Conservation (phyloP, 257 asterid species). For the Capsicum pubescens region DNA sequence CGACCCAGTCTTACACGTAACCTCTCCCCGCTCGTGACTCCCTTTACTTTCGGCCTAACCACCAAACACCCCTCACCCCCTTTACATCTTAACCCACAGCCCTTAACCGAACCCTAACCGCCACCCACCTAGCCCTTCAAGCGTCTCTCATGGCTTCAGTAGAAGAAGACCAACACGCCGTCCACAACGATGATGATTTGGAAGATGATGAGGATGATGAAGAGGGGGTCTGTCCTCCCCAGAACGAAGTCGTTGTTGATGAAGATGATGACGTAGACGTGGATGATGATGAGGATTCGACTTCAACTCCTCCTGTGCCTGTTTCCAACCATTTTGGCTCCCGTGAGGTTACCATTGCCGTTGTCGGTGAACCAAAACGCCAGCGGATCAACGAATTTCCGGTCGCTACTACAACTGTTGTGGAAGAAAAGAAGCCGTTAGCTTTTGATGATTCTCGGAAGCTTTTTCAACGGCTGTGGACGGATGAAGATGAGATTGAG, state of each 20-base stretch:
- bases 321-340: constrained; percentile 30
- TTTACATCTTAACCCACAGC: background rate
- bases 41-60: constrained; percentile 26
- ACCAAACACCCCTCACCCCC: background rate
- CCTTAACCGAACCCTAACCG: background rate
- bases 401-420: constrained; percentile 21
- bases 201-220: constrained; percentile 14
- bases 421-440: constrained; percentile 52
- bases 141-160: constrained; percentile 37
- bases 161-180: constrained; percentile 26
- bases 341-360: constrained; percentile 66
- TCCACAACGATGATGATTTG: constrained; percentile 30
- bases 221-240: background rate
- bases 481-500: constrained; percentile 95
- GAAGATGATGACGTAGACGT: constrained; percentile 50
- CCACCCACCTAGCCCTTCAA: background rate
- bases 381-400: constrained; percentile 36
- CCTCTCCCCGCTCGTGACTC: constrained; percentile 21
- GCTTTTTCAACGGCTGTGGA: constrained; percentile 94
- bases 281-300: constrained; percentile 63
- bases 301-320: constrained; percentile 49
- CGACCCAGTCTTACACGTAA: constrained; percentile 32
- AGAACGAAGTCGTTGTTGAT: constrained; percentile 22
- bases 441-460: constrained; percentile 71
- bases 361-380: constrained; percentile 43